A percentile compares a stretch with the other conserved stretches of the same genome.
Evolutionary conservation across 768 basidiomycete species (phyloP).

Genomic region (Pleurotus pulmonarius): DNA sequence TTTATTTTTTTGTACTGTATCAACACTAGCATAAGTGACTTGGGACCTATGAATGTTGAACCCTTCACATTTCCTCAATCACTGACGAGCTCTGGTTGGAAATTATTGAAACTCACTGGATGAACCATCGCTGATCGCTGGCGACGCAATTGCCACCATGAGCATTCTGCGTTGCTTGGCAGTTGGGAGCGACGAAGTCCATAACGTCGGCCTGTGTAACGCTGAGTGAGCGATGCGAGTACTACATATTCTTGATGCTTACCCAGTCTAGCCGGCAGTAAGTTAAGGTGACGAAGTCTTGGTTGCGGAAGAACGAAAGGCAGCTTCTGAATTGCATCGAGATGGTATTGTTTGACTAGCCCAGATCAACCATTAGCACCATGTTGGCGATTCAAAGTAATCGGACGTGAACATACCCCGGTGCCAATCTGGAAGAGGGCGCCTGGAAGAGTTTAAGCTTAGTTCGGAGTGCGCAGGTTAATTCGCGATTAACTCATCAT

Average conservation of each 20-base stretch:
- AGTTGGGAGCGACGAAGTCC: slow-evolving; percentile 40
- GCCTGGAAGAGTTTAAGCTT: slow-evolving; percentile 14
- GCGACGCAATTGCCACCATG: slow-evolving; percentile 49
- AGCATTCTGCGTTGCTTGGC: slow-evolving; percentile 45
- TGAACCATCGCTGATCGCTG: slow-evolving; percentile 42
- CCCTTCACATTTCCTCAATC: slow-evolving; percentile 9
- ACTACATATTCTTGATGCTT: slow-evolving; percentile 8
- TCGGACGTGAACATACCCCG: slow-evolving; percentile 17
- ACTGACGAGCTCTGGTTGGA: no score
- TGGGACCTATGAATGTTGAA: slow-evolving; percentile 12
- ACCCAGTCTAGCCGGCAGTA: slow-evolving; percentile 50
- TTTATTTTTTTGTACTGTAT: no score
- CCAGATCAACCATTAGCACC: not conserved
- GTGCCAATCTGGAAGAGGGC: slow-evolving; percentile 27
- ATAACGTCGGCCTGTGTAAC: slow-evolving; percentile 30
- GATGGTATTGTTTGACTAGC: slow-evolving; percentile 31
- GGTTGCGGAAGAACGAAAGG: slow-evolving; percentile 47
- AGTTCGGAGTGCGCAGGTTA: not conserved
- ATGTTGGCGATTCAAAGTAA: not conserved
- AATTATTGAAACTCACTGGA: slow-evolving; percentile 30
- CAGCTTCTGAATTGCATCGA: slow-evolving; percentile 39
- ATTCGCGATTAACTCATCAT: slow-evolving; percentile 20
- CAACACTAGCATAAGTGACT: not conserved
- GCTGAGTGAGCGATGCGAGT: no score
- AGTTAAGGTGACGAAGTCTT: slow-evolving; percentile 30